Evolutionary conservation across 108 stramenopile genomes (phyloP).

Genomic region (Epithemia pelagica): DNA sequence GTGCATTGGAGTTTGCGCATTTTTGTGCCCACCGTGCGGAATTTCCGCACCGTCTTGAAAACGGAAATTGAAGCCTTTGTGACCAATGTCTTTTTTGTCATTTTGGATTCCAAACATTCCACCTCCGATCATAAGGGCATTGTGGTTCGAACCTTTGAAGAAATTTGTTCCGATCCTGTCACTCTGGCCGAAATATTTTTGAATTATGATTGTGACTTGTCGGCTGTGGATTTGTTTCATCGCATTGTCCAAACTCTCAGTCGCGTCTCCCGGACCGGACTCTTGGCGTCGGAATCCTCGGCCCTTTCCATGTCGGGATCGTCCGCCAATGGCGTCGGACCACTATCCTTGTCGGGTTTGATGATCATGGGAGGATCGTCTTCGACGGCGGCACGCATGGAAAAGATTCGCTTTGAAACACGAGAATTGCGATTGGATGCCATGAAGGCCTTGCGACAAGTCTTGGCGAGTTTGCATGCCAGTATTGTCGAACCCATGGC

Average conservation of each 20-base stretch:
- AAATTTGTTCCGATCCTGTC: conserved; percentile 82
- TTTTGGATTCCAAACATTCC: conserved; percentile 90
- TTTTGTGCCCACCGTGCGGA: conserved; percentile 85
- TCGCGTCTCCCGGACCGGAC: conserved; percentile 72
- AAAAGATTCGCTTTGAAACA: conserved; percentile 52
- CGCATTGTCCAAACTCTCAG: conserved; percentile 90
- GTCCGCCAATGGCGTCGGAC: conserved; percentile 18
- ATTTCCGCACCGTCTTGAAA: conserved; percentile 88
- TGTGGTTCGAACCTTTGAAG: conserved; percentile 88
- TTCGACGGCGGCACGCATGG: conserved; percentile 55
- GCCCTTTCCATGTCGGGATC: neutral
- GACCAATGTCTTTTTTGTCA: conserved; percentile 95
- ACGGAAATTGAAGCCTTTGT: conserved; percentile 97
- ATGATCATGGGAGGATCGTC: conserved; percentile 13
- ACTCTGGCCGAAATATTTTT: conserved; percentile 94
- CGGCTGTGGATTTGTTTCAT: conserved; percentile 88
- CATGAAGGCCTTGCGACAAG: conserved; percentile 75
- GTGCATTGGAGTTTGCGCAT: conserved; percentile 89
- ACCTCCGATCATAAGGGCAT: conserved; percentile 89
- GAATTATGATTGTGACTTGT: conserved; percentile 97
- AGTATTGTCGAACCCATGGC: conserved; percentile 66
- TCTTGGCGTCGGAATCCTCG: conserved; percentile 5
- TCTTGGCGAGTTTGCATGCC: conserved; percentile 77
- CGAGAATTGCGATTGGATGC: conserved; percentile 70
- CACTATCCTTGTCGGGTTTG: conserved; percentile 11